Base-by-base conservation (phyloP, 2,329 filamentous ascomycete species). In the Zalaria obscura region DNA sequence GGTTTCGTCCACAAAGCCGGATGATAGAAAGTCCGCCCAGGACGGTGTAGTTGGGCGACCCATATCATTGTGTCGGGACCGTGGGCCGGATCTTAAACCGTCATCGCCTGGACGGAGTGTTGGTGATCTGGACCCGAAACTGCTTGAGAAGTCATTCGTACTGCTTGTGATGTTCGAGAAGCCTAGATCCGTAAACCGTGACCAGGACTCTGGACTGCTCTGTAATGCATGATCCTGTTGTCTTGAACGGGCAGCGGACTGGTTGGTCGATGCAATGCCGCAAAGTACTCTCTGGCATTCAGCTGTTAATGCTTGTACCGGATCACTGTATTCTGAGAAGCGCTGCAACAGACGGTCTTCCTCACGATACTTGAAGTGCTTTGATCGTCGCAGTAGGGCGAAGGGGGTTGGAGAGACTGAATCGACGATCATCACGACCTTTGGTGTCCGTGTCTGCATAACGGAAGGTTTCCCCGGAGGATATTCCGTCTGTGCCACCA, bases 11-110 rank as follows among this genome's bases (percentile, higher is more conserved):
- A 82, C 70, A 55, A 98, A 98, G 1, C 91, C 91, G 35, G 87
- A 86, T 1, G 87, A 94, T 44, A 98, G 71, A 59, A 98, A 98
- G 58, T 98, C 91, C 3, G 91, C 91, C 91, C 91, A 98, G 0
- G 91, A 96, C 1, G 91, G 91, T 1, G 91, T 98, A 0, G 87
- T 96, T 1, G 91, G 91, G 44, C 91, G 75, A 31, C 75, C 86
- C 36, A 82, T 62, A 44, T 80, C 76, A 35, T 72, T 72, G n/a
- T 62, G 72, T 40, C 75, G 75, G 6, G 84, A 84, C 4, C 75
- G 72, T 10, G 86, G 77, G 4, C 76, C 75, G 9, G 73, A 74
- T 43, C 77, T 72, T 32, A 93, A 59, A 18, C 75, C 76, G 43
- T 68, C 43, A 18, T 18, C 18, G 2, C 18, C 18, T 18, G 18